Base-by-base conservation (phyloP, 768 basidiomycete genomes). In the Phylloporus rhodoxanthus region DNA sequence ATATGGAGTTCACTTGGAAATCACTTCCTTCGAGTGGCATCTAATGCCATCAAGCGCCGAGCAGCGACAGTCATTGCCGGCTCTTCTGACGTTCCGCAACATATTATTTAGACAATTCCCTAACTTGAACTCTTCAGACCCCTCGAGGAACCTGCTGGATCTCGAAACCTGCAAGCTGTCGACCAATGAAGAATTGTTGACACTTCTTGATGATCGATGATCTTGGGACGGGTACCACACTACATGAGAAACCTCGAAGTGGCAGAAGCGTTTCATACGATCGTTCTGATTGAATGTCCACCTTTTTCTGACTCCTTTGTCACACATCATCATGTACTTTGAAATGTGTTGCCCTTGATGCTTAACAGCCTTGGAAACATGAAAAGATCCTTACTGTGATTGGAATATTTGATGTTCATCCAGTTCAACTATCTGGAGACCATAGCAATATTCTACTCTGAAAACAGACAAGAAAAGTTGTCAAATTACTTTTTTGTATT, bases 1-100 rank as follows among this genome's bases (percentile, higher is more conserved):
- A 72, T 86, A 44, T 74, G 75, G 48, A 77, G 81, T 8, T 66
- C 76, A 30, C 68, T 93, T 0, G 91, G 91, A n/a, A 95, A 95
- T 68, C 79, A 89, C 47, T 74, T 85, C 47, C 67, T 81, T 42
- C 82, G 92, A 23, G 71, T 86, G 11, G 78, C 82, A 0, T 83
- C 82, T 2, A 65, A 70, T 2, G 75, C 69, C 33, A 76, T 93
- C 44, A 58, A 62, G 33, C 54, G 49, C 6, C 67, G 65, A 10
- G 60, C 30, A 45, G 59, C 34, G 37, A 61, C 32, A n/a, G 50
- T 8, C 21, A 23, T 13, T 0, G 5, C 43, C 28, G 34, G 26
- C 4, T 49, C 36, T 5, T 33, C 28, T 59, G 61, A 26, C 50
- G 61, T 51, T 64, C n/a, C 32, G 52, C 2, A 36, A 41, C 15